Evolutionary conservation across 371 early-diverging fungal genomes (phyloP), one percentile per base, ranked within the genome.

Genomic region (Haplosporangium sp.): DNA sequence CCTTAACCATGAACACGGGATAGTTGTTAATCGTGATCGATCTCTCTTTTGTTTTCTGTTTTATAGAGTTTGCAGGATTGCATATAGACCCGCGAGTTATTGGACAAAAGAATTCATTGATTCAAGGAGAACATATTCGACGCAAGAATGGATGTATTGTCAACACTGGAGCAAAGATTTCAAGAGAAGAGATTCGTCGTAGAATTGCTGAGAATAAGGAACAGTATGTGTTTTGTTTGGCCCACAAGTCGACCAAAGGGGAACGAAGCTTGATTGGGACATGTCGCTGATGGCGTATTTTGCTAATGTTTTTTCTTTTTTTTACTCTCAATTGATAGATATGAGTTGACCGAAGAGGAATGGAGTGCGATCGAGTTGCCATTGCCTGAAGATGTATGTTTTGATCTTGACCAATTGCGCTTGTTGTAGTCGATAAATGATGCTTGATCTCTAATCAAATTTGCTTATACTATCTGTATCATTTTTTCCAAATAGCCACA

Each of bases 141-240:
- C 91, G 97, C 61, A 97, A 97, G 83, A 96, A 96, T 74, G 94
- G 94, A 67, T 94, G 94, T 79, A 97, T 96, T 83, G 94, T 94
- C 45, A 95, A 96, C 69, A 93, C 93, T 0, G 96, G 95, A 52
- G 90, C 93, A 37, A 94, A 93, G 70, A 72, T 94, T 44, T 87
- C 94, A 27, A 83, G 93, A 44, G 95, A 95, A 44, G 93, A 96
- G 76, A 84, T 94, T 19, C 87, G 88, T 67, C 83, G 86, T 45
- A 81, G 92, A 70, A 84, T 94, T 11, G 69, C 86, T 55, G 87
- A 90, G 69, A 94, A 96, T 83, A 92, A 90, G 70, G 91, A 90
- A 72, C 83, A 81, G 92, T 96, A 61, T 42, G 44, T 42, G 9
- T 42, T 42, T 11, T 42, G 11, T 42, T 42, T 42, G 44, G 11